phyloP scores from a whole-genome alignment of 192 early-diverging fungal species.

The Coemansia sp. region DNA sequence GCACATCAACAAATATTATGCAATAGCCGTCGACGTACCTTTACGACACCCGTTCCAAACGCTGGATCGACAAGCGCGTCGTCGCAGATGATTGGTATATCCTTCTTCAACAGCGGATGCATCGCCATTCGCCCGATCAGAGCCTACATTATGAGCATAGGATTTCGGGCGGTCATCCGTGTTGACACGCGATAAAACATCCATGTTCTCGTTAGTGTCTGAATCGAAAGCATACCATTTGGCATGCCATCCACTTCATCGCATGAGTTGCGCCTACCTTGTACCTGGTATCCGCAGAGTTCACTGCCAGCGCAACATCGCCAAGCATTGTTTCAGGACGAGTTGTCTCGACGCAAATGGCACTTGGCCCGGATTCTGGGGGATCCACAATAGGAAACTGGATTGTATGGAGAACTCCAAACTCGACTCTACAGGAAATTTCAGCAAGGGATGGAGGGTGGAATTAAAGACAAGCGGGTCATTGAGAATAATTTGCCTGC shows the following conservation, averaged over 20 bases:
- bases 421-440: conserved; percentile 74
- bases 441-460: neutral
- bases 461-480: neutral
- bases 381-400: conserved; percentile 82
- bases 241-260: neutral
- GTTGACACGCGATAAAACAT: neutral
- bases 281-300: conserved; percentile 84
- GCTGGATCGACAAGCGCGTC: conserved; percentile 80
- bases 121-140: conserved; percentile 68
- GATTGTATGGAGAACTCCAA: conserved; percentile 89
- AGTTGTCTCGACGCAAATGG: conserved; percentile 91
- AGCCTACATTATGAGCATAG: conserved; percentile 27
- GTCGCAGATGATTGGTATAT: conserved; percentile 83
- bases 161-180: neutral
- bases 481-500: neutral
- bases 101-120: conserved; percentile 77
- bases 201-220: neutral
- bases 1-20: neutral
- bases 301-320: conserved; percentile 91
- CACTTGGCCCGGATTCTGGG: conserved; percentile 48
- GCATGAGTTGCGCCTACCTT: conserved; percentile 45
- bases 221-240: too few species aligned
- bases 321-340: conserved; percentile 98
- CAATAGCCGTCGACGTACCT: conserved; percentile 56
- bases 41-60: conserved; percentile 96